A percentile compares a stretch with the other conserved stretches of the same genome.
phyloP scores from a whole-genome alignment of 768 basidiomycete genomes.

The Pulveroboletus frians region DNA sequence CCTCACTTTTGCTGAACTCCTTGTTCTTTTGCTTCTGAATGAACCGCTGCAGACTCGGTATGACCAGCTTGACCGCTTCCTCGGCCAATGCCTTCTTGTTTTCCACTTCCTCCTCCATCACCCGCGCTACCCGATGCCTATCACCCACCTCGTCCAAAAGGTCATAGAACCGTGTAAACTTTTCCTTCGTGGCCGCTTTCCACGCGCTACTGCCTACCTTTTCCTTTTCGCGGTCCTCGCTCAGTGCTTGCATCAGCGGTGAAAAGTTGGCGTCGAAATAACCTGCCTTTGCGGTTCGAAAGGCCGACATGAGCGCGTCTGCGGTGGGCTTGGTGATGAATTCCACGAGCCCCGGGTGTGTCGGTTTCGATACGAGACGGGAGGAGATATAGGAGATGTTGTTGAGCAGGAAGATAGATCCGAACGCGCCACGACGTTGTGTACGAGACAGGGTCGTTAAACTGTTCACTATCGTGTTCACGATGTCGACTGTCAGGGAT shows the following conservation, averaged over 20 bases:
- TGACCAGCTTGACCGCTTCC: constrained; percentile 71
- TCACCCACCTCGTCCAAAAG: constrained; percentile 75
- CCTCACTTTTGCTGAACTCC: constrained; percentile 79
- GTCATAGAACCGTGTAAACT: constrained; percentile 78
- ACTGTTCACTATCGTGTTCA: constrained; percentile 58
- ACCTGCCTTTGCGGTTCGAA: constrained; percentile 72
- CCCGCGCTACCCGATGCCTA: constrained; percentile 61
- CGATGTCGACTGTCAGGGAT: constrained; percentile 51
- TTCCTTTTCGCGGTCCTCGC: constrained; percentile 43
- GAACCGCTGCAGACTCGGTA: constrained; percentile 71
- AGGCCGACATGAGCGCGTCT: constrained; percentile 62
- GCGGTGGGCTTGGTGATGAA: constrained; percentile 58
- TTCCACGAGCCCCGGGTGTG: constrained; percentile 39
- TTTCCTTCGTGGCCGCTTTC: constrained; percentile 71
- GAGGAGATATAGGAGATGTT: constrained; percentile 68
- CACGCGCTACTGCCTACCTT: constrained; percentile 40
- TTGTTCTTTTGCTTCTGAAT: constrained; percentile 71
- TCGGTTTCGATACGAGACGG: constrained; percentile 50
- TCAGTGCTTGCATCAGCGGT: constrained; percentile 61
- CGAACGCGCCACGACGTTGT: constrained; percentile 57
- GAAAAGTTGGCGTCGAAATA: constrained; percentile 84
- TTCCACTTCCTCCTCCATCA: constrained; percentile 66
- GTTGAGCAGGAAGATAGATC: constrained; percentile 75
- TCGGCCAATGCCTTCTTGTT: constrained; percentile 57
- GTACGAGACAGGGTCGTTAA: constrained; percentile 60